Evolutionary conservation across 139 green algal genomes (phyloP).

Genomic region (Penium margaritaceum): DNA sequence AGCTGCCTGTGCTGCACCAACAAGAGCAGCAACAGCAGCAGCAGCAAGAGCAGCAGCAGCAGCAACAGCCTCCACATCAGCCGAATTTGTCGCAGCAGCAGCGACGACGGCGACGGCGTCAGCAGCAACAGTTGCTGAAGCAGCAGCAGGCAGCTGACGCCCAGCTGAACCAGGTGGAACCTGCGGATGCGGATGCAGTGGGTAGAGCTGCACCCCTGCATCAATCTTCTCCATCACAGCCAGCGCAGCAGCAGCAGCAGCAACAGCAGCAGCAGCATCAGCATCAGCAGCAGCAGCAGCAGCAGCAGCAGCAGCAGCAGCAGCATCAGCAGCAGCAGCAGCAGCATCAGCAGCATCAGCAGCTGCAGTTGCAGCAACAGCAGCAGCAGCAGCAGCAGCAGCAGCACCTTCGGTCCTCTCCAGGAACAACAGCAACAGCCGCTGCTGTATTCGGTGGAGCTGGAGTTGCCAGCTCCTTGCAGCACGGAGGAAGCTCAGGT

Average conservation of each 20-base stretch:
- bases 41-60: slow-evolving; percentile 4
- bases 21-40: slow-evolving; percentile 3
- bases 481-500: too few species aligned
- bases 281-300: neutral
- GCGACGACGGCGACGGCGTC: neutral
- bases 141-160: neutral
- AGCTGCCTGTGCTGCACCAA: neutral
- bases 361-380: neutral
- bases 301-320: neutral
- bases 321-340: neutral
- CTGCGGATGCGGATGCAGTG: too few species aligned
- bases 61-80: neutral
- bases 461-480: too few species aligned
- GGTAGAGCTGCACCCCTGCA: too few species aligned
- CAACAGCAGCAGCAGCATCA: neutral
- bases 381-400: neutral
- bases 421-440: too few species aligned
- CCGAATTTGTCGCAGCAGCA: neutral
- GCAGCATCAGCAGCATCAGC: neutral
- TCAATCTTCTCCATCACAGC: too few species aligned
- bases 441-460: too few species aligned
- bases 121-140: neutral
- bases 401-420: too few species aligned
- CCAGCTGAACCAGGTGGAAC: too few species aligned
- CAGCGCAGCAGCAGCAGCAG: neutral